phyloP scores from a whole-genome alignment of 108 stramenopile species.

The Nannochloropsis oceanica region DNA sequence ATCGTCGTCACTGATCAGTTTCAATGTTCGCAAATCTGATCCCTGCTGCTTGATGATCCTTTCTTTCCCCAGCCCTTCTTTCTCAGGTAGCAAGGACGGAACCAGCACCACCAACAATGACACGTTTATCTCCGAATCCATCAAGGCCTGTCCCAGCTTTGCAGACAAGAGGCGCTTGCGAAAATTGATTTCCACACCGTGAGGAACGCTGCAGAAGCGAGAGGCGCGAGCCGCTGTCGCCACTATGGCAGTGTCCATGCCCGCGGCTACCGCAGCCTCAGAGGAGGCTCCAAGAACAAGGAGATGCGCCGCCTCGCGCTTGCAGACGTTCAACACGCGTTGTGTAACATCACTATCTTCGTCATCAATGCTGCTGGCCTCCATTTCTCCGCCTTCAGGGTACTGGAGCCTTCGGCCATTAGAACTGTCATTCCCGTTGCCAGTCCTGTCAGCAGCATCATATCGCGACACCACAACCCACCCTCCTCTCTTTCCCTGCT shows the following conservation, averaged over 20 bases:
- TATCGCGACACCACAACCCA: background rate
- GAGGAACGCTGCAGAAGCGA: background rate
- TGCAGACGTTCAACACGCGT: background rate
- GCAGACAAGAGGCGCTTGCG: background rate
- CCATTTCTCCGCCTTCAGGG: background rate
- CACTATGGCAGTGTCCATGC: background rate
- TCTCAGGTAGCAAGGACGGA: background rate
- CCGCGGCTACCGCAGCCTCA: background rate
- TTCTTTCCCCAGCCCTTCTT: background rate
- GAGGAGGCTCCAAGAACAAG: background rate
- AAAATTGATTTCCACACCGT: background rate
- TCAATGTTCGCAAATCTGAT: background rate
- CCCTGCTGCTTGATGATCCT: background rate
- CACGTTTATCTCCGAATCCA: background rate
- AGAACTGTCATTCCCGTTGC: background rate
- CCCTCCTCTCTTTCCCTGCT: background rate
- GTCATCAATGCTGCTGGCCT: background rate
- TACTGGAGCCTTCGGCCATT: background rate
- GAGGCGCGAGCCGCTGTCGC: background rate
- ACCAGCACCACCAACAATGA: background rate
- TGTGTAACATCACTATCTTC: background rate
- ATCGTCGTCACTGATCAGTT: background rate
- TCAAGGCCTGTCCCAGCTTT: background rate
- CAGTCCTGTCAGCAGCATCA: background rate
- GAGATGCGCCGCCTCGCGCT: background rate